These are phyloP conservation scores for Penstemon davidsonii DNA, from an alignment of 257 asterid genomes.

Conservation along the genomic window DNA sequence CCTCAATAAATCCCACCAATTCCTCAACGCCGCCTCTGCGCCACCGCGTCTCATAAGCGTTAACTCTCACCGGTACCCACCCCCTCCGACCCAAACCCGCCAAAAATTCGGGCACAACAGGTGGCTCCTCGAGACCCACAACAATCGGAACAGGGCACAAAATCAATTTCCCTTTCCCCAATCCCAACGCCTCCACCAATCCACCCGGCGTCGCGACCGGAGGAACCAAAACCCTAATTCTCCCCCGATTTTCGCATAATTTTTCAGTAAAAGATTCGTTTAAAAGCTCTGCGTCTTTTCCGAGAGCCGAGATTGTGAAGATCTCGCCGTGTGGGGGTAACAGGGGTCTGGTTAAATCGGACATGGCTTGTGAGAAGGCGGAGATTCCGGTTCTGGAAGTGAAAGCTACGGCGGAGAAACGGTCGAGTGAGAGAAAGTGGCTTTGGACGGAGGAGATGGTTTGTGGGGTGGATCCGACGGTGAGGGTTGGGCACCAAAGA, in stretches of 20 bases:
- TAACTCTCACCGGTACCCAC: constrained; percentile 56
- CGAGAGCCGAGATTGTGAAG: constrained; percentile 62
- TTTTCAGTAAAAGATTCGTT: constrained; percentile 37
- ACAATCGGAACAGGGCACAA: constrained; percentile 77
- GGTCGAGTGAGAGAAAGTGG: constrained; percentile 35
- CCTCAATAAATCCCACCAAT: constrained; percentile 48
- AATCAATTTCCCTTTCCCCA: constrained; percentile 55
- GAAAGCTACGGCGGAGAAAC: constrained; percentile 71
- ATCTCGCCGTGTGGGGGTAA: constrained; percentile 44
- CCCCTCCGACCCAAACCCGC: constrained; percentile 49
- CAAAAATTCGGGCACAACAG: constrained; percentile 69
- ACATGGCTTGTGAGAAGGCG: constrained; percentile 55
- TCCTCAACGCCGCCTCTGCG: constrained; percentile 44
- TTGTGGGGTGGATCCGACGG: constrained; percentile 59
- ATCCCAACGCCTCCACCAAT: constrained; percentile 56
- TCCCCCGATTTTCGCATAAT: constrained; percentile 52
- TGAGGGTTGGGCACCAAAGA: constrained; percentile 66
- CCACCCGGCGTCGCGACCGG: constrained; percentile 68
- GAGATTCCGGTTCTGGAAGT: constrained; percentile 76
- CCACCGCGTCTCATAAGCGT: constrained; percentile 78
- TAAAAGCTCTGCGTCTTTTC: constrained; percentile 66
- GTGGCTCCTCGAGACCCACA: constrained; percentile 69
- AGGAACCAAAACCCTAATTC: constrained; percentile 60
- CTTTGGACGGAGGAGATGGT: constrained; percentile 50
- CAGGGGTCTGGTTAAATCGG: constrained; percentile 31